Evolutionary conservation across 2,329 filamentous ascomycete genomes (phyloP), one percentile per base, ranked within the genome.

Genomic region (Aspergillus sp.): DNA sequence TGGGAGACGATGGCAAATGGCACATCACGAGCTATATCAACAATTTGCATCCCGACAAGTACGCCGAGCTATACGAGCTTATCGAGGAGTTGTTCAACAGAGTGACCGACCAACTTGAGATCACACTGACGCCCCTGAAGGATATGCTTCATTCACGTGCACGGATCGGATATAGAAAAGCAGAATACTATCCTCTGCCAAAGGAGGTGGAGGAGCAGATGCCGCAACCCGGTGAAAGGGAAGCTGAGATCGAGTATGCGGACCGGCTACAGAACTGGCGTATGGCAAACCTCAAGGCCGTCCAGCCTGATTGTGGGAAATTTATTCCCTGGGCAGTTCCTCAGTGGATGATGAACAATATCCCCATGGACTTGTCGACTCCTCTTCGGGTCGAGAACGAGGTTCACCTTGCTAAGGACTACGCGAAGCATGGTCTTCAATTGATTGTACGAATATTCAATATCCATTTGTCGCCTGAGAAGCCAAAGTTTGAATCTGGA

Each of bases 361-460:
- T 66, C 10, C 57, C 63, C 1, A 43, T 50, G 32, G 57, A 62
- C 20, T 47, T 64, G 15, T 53, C 56, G 4, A 53, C 49, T 27
- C 50, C 59, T 2, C 58, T 65, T 27, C 55, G 63, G 1, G 56
- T 65, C 22, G 54, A 61, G 39, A 54, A 55, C 10, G 43, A 56
- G 3, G 57, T 68, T 30, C 53, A 62, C n/a, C 55, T 70, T n/a
- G 57, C 54, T 25, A 49, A 60, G 7, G 55, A 68, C n/a, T 76
- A 71, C 50, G 54, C 60, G 7, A 56, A 70, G 1, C 60, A 62
- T 5, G 75, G 76, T 2, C 57, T 85, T 3, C 83, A 86, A 55
- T 63, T 86, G 32, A 81, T 86, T 44, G 75, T 84, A 27, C 84
- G 85, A 57, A 69, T 86, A 53, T 74, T 79, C 1, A 77, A 73